Conservation (phyloP, 2,329 filamentous ascomycete species). For the Achaetomium macrosporum region DNA sequence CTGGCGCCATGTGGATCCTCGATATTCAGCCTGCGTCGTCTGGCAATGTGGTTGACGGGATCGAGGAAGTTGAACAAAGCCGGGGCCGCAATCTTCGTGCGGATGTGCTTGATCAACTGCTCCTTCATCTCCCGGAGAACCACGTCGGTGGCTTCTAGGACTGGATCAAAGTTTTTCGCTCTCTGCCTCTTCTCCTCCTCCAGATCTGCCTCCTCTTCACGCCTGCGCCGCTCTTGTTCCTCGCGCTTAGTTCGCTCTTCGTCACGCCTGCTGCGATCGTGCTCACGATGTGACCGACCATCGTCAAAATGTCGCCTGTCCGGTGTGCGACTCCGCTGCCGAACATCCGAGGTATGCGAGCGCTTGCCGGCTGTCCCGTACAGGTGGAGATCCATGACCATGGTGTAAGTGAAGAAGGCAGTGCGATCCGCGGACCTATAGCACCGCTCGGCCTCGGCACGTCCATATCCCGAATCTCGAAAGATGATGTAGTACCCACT, state of each 20-base stretch:
- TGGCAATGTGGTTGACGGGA: slow-evolving; percentile 72
- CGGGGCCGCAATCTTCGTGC: slow-evolving; percentile 77
- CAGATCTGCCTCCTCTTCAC: slow-evolving; percentile 73
- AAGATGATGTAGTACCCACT: slow-evolving; percentile 93
- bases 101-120: slow-evolving; percentile 83
- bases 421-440: slow-evolving; percentile 72
- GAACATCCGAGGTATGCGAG: slow-evolving; percentile 26
- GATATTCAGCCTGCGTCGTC: slow-evolving; percentile 73
- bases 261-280: slow-evolving; percentile 13
- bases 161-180: slow-evolving; percentile 86
- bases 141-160: slow-evolving; percentile 71
- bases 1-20: slow-evolving; percentile 59
- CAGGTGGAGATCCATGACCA: slow-evolving; percentile 78
- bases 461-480: slow-evolving; percentile 67
- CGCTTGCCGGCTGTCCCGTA: slow-evolving; percentile 28
- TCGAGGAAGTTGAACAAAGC: slow-evolving; percentile 76
- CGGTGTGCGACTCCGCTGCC: slow-evolving; percentile 33
- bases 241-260: slow-evolving; percentile 46
- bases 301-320: slow-evolving; percentile 36
- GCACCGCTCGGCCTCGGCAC: slow-evolving; percentile 75
- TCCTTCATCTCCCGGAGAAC: slow-evolving; percentile 76
- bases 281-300: slow-evolving; percentile 31
- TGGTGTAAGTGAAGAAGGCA: slow-evolving; percentile 82
- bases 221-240: slow-evolving; percentile 58
- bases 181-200: slow-evolving; percentile 87